Evolutionary conservation across 108 stramenopile genomes (phyloP), one percentile per base, ranked within the genome.

Genomic region (Schizochytrium sp.): DNA sequence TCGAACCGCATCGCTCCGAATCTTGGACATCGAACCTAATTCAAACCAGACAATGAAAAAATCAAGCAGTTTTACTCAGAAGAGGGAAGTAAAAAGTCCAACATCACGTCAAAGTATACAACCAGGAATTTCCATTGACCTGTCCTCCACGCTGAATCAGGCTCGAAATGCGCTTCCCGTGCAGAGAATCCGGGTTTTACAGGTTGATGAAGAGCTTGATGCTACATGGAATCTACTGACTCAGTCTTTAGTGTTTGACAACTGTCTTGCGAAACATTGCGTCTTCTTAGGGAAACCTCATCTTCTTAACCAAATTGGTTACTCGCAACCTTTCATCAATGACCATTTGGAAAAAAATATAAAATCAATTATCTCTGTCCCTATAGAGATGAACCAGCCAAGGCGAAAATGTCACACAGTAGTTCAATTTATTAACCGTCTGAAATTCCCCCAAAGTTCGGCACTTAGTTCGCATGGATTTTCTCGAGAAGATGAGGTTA

Each of bases 351-450:
- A 69, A 15, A 38, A 44, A 8, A 44, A 44, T 8, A 44, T 15
- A 8, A 69, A 44, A 15, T 69, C 64, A 44, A 69, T 69, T 44
- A 7, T 69, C 44, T 69, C 64, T 38, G 28, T 69, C 5, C 64
- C 64, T 7, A 69, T 69, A 8, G 64, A 69, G 64, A 1, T 44
- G 19, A 69, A 69, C 1, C 12, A 69, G 12, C 64, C 64, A 0
- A 38, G 28, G 64, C 64, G 15, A 8, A 12, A 44, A 0, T 13
- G 19, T 15, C 64, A 69, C 64, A 69, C 64, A 7, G 64, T 69
- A 8, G 64, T 69, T 1, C 64, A 69, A 15, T 69, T 69, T 38
- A 69, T 69, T 2, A 69, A 69, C 64, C 64, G 64, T 38, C 64
- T 69, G 42, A 69, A 69, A 44, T 15, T 44, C 44, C 42, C 42